Evolutionary conservation across 495 filamentous ascomycete species (phyloP), one percentile per base, ranked within the genome.

Genomic region (Oleoguttula mirabilis): DNA sequence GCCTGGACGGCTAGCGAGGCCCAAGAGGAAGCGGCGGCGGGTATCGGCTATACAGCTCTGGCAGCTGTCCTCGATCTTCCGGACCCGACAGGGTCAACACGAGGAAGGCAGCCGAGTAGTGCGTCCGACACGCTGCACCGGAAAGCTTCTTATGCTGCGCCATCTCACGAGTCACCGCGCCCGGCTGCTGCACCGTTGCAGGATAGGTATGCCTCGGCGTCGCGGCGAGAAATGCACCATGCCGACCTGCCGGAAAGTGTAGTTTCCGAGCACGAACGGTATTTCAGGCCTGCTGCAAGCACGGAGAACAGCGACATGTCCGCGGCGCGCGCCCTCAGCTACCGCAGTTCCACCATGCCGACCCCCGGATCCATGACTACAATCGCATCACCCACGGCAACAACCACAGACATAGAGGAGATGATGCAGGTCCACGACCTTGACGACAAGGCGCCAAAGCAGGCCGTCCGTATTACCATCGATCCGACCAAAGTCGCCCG

Each of bases 11-110:
- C 69, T 3, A 60, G 64, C 5, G 61, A 61, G 25, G 59, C 46
- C 17, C 64, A 62, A 47, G 55, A 57, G 17, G 64, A 65, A 40
- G 54, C 60, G 11, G 56, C 60, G 11, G 54, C 64, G 21, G 61
- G 64, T 11, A 69, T 68, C 36, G 67, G 67, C 19, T 70, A 65
- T 47, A 67, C 65, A 2, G 67, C 61, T 6, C 58, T 70, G 10
- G 63, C 62, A 2, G 67, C 67, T 7, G 66, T 66, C 14, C 58
- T 70, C 0, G 60, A 65, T 5, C 54, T 59, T 21, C 48, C 66
- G 43, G 59, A 56, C 16, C 55, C 43, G 41, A 33, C 47, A n/a
- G n/a, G n/a, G n/a, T n/a, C n/a, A n/a, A n/a, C n/a, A n/a, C n/a
- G n/a, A n/a, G n/a, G n/a, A n/a, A n/a, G n/a, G n/a, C n/a, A n/a